Conservation (phyloP, 345 rosid species). For the Rhodamnia argentea region DNA sequence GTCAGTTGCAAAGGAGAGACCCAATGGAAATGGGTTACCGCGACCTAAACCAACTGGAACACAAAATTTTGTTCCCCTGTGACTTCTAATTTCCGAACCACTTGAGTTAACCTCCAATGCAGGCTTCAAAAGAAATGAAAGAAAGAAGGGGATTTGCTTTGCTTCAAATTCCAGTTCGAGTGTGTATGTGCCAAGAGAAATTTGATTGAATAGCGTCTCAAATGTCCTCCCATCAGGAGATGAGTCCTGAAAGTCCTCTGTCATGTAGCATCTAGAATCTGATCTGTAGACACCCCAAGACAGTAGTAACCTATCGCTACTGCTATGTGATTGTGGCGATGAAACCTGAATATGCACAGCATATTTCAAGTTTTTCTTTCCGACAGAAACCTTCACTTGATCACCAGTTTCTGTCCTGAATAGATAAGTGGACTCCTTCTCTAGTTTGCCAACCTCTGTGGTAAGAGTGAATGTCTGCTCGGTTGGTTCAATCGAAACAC, state of each 20-base stretch:
- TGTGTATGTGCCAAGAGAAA: slow-evolving; percentile 25
- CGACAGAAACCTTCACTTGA: slow-evolving; percentile 50
- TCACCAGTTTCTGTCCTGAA: slow-evolving; percentile 73
- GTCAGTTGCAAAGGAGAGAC: slow-evolving; percentile 56
- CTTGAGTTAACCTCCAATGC: slow-evolving; percentile 8
- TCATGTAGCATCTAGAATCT: slow-evolving; percentile 46
- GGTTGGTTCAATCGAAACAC: slow-evolving; percentile 29
- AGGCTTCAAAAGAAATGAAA: slow-evolving; percentile 63
- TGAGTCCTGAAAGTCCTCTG: slow-evolving; percentile 27
- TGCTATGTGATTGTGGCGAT: slow-evolving; percentile 24
- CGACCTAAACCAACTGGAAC: slow-evolving; percentile 71
- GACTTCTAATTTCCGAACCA: slow-evolving; percentile 47
- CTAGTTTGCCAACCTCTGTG: slow-evolving; percentile 21
- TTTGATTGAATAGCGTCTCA: slow-evolving; percentile 37
- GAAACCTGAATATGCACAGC: slow-evolving; percentile 52
- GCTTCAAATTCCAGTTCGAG: slow-evolving; percentile 65
- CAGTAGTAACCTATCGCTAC: slow-evolving; percentile 29
- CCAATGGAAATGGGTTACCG: slow-evolving; percentile 67
- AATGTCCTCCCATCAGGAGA: slow-evolving; percentile 22
- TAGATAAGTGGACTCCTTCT: slow-evolving; percentile 36
- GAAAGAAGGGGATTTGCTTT: slow-evolving; percentile 54
- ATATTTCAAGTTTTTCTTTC: slow-evolving; percentile 40
- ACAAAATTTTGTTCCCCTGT: slow-evolving; percentile 45
- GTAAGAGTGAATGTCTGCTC: slow-evolving; percentile 21
- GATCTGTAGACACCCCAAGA: slow-evolving; percentile 66